Evolutionary conservation across 106 monocot genomes (phyloP).

Genomic region (Apostasia ramifera): DNA sequence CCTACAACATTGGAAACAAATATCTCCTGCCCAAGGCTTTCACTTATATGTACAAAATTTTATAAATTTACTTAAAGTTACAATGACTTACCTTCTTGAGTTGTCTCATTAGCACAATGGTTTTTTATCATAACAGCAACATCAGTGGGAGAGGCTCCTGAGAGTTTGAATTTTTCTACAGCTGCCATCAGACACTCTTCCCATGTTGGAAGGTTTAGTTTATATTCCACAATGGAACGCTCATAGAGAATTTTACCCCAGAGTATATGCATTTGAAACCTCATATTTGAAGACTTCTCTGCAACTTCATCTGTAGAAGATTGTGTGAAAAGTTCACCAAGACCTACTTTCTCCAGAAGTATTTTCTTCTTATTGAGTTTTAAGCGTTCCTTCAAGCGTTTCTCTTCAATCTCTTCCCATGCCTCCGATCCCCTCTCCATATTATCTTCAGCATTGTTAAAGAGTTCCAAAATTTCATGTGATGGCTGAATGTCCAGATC

Average conservation of each 20-base stretch:
- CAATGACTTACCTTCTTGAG: constrained; percentile 58
- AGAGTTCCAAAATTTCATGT: constrained; percentile 47
- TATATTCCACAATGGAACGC: constrained; percentile 81
- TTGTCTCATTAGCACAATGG: constrained; percentile 73
- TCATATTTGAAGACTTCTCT: constrained; percentile 58
- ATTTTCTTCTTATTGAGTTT: constrained; percentile 51
- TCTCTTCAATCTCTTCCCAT: constrained; percentile 72
- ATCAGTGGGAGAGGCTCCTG: constrained; percentile 67
- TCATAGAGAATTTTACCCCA: constrained; percentile 93
- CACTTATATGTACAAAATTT: too few relatives aligned
- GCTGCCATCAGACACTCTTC: constrained; percentile 75
- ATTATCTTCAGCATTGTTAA: constrained; percentile 73
- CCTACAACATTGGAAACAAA: background rate
- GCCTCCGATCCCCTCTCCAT: constrained; percentile 84
- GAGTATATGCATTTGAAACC: constrained; percentile 68
- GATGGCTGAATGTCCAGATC: constrained; percentile 51
- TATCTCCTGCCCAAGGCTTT: background rate
- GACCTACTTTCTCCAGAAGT: constrained; percentile 52
- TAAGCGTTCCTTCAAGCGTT: constrained; percentile 37
- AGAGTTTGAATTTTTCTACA: constrained; percentile 74
- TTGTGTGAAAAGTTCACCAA: constrained; percentile 40
- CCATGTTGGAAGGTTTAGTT: constrained; percentile 58
- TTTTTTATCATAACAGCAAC: constrained; percentile 89
- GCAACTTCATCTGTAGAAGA: constrained; percentile 64
- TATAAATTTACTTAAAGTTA: too few relatives aligned